phyloP scores from a whole-genome alignment of 164 flowering plant species.

The Stephania cephalantha region DNA sequence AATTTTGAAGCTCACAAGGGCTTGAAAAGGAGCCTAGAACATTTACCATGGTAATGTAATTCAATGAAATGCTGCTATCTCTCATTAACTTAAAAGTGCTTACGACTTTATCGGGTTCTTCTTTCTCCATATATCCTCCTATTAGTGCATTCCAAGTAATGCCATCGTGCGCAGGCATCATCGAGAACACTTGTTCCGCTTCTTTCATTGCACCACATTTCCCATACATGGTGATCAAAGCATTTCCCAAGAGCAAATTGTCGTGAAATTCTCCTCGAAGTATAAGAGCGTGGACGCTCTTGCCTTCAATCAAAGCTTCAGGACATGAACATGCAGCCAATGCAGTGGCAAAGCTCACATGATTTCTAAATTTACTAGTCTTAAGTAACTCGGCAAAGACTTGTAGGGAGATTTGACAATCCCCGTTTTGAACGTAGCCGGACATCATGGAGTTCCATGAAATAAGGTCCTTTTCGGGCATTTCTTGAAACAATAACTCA shows the following conservation, averaged over 20 bases:
- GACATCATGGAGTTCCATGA: conserved; percentile 79
- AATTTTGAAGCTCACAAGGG: conserved; percentile 31
- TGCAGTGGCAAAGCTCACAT: conserved; percentile 62
- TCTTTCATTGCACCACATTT: conserved; percentile 45
- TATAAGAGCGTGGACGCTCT: conserved; percentile 49
- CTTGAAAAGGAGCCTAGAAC: conserved; percentile 51
- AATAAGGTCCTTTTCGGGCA: conserved; percentile 56
- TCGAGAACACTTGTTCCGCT: conserved; percentile 39
- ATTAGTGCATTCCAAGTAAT: conserved; percentile 81
- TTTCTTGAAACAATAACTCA: conserved; percentile 36
- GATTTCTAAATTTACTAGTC: conserved; percentile 23
- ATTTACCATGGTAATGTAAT: conserved; percentile 62
- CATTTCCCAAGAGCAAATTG: conserved; percentile 64
- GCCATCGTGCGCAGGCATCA: conserved; percentile 40
- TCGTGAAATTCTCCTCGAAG: conserved; percentile 39
- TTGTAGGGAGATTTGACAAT: conserved; percentile 31
- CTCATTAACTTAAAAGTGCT: conserved; percentile 49
- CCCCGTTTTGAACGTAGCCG: conserved; percentile 45
- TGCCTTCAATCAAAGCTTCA: conserved; percentile 39
- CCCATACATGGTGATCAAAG: conserved; percentile 69
- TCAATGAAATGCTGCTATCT: conserved; percentile 24
- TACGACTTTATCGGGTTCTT: conserved; percentile 43
- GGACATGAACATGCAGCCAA: conserved; percentile 60
- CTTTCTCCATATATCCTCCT: conserved; percentile 59
- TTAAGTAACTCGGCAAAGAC: conserved; percentile 36